phyloP scores from a whole-genome alignment of 1,284 basidiomycete species.

The Cryptococcus sp. region DNA sequence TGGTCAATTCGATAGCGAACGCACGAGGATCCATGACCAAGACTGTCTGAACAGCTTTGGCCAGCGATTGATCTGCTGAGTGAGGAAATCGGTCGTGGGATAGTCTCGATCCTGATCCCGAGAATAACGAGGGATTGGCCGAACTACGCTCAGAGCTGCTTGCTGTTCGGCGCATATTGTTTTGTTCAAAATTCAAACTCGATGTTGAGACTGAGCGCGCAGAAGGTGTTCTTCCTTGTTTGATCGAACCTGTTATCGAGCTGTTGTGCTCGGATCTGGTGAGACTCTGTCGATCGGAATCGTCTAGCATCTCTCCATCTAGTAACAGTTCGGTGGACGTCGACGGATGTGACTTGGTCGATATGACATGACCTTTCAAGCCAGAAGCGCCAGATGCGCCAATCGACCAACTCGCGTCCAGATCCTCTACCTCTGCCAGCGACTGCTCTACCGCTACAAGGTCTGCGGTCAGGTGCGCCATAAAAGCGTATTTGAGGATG shows the following conservation, averaged over 20 bases:
- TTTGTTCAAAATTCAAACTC: not conserved
- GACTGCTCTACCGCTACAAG: constrained; percentile 37
- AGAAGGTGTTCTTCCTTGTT: not conserved
- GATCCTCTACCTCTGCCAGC: constrained; percentile 30
- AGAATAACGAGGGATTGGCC: not conserved
- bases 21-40: constrained; percentile 33
- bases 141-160: not conserved
- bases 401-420: constrained; percentile 46
- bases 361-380: not conserved
- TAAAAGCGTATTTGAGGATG: constrained; percentile 41
- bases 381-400: constrained; percentile 3
- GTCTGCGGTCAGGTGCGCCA: constrained; percentile 47
- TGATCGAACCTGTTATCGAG: not conserved
- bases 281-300: constrained; percentile 19
- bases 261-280: constrained; percentile 10
- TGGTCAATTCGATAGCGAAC: constrained; percentile 51
- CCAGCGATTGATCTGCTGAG: constrained; percentile 14
- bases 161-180: not conserved
- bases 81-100: not conserved
- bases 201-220: not conserved
- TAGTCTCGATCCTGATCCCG: not conserved
- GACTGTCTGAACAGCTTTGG: constrained; percentile 20
- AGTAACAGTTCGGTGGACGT: constrained; percentile 13
- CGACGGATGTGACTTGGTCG: not conserved
- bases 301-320: constrained; percentile 28